These are phyloP conservation scores for Ichthyophthirius multifiliis DNA, from an alignment of 169 alveolate species.

Conservation along the genomic window DNA sequence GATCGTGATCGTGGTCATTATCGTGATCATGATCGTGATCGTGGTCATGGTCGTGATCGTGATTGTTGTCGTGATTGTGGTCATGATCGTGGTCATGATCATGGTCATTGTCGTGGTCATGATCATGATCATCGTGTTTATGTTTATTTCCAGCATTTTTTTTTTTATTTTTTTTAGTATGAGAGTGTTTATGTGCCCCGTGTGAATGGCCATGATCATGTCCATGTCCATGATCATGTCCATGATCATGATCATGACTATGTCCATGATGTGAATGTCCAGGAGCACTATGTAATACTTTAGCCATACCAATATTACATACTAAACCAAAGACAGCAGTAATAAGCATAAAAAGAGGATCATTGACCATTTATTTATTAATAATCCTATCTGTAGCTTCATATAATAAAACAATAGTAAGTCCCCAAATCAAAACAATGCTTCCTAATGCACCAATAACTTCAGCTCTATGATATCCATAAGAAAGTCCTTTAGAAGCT, in stretches of 20 bases:
- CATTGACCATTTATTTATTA: conserved; percentile 74
- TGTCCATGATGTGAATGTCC: conserved; percentile 28
- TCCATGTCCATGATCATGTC: conserved; percentile 28
- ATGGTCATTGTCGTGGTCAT: conserved; percentile 21
- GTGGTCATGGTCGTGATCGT: conserved; percentile 2
- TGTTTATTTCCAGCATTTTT: background rate
- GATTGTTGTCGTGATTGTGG: conserved; percentile 1
- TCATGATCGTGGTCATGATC: conserved; percentile 30
- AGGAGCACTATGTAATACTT: conserved; percentile 73
- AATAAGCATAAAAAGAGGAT: conserved; percentile 92
- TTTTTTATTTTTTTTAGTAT: too few relatives aligned
- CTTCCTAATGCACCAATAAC: conserved; percentile 94
- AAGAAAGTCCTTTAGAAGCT: conserved; percentile 88
- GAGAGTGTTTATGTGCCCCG: background rate
- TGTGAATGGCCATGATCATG: conserved; percentile 17
- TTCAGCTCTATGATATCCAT: conserved; percentile 95
- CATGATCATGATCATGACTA: conserved; percentile 3
- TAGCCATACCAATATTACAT: conserved; percentile 90
- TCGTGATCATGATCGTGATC: background rate
- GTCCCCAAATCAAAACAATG: conserved; percentile 91
- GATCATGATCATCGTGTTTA: conserved; percentile 17
- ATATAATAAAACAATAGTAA: conserved; percentile 88
- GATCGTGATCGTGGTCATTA: conserved; percentile 10
- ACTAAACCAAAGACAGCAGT: conserved; percentile 92
- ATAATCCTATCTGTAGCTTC: conserved; percentile 92